Evolutionary conservation across 2,329 filamentous ascomycete genomes (phyloP).

Genomic region (Fusarium miscanthi): DNA sequence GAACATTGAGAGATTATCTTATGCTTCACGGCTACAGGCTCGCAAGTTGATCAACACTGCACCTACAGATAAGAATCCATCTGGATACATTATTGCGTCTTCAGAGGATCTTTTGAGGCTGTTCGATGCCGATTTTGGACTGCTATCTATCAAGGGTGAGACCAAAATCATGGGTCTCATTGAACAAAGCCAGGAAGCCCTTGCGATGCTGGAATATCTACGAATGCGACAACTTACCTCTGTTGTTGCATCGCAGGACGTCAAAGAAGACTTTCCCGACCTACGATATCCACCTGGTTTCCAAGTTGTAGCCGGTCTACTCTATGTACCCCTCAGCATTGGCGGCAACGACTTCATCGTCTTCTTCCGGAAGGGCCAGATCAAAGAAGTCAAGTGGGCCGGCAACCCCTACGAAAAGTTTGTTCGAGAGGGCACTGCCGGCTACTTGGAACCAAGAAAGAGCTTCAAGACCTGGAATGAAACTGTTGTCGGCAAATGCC

Average conservation of each 20-base stretch:
- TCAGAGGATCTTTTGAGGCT: conserved; percentile 86
- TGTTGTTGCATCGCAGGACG: conserved; percentile 81
- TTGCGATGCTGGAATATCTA: conserved; percentile 87
- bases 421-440: conserved; percentile 76
- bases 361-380: conserved; percentile 84
- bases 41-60: conserved; percentile 89
- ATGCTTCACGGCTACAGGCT: conserved; percentile 84
- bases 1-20: conserved; percentile 89
- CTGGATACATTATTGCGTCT: conserved; percentile 89
- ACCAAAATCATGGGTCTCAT: conserved; percentile 84
- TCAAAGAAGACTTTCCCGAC: conserved; percentile 82
- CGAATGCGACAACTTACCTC: conserved; percentile 79
- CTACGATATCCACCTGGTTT: conserved; percentile 84
- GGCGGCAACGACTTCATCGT: conserved; percentile 87
- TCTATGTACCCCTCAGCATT: conserved; percentile 83
- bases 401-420: conserved; percentile 87
- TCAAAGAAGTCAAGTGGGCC: conserved; percentile 84
- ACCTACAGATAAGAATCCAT: conserved; percentile 82
- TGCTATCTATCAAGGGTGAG: conserved; percentile 87
- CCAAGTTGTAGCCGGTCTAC: conserved; percentile 77
- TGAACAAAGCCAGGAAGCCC: conserved; percentile 81
- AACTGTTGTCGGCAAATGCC: conserved; percentile 81
- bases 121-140: conserved; percentile 88
- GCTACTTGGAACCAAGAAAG: conserved; percentile 80
- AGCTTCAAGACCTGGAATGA: conserved; percentile 87